These are phyloP conservation scores for Xerocomellus amylosporus DNA, from an alignment of 768 basidiomycete genomes.

Conservation along the genomic window DNA sequence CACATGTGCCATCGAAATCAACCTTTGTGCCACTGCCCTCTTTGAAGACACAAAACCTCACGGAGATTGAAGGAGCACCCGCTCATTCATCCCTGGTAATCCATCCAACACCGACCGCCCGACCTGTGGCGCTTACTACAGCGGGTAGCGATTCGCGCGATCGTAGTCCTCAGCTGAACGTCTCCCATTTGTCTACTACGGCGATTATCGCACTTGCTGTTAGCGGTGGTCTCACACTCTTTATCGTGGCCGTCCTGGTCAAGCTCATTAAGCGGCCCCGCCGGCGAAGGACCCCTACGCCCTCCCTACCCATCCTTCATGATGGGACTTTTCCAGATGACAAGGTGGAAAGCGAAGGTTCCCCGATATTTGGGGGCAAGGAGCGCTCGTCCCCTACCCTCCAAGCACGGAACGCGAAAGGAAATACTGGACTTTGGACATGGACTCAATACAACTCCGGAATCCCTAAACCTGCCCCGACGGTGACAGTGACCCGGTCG, in stretches of 20 bases:
- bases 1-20: conserved; percentile 16
- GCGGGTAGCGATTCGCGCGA: not conserved
- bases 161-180: conserved; percentile 13
- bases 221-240: conserved; percentile 46
- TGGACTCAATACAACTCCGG: conserved; percentile 55
- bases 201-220: conserved; percentile 54
- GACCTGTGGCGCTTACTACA: not conserved
- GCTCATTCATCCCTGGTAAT: conserved; percentile 10
- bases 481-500: conserved; percentile 23
- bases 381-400: conserved; percentile 47
- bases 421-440: conserved; percentile 47
- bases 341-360: conserved; percentile 49
- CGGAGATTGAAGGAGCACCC: conserved; percentile 17
- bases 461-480: conserved; percentile 28
- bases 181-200: conserved; percentile 42
- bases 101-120: conserved; percentile 3
- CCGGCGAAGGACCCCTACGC: conserved; percentile 56
- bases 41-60: conserved; percentile 26
- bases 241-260: conserved; percentile 47
- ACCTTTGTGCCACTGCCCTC: conserved; percentile 31
- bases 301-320: conserved; percentile 71
- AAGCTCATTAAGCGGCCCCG: conserved; percentile 50
- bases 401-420: conserved; percentile 32
- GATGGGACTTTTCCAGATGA: conserved; percentile 51
- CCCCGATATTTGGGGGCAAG: conserved; percentile 76